These are phyloP conservation scores for Bombardia bombarda DNA, from an alignment of 495 filamentous ascomycete species.

Conservation along the genomic window DNA sequence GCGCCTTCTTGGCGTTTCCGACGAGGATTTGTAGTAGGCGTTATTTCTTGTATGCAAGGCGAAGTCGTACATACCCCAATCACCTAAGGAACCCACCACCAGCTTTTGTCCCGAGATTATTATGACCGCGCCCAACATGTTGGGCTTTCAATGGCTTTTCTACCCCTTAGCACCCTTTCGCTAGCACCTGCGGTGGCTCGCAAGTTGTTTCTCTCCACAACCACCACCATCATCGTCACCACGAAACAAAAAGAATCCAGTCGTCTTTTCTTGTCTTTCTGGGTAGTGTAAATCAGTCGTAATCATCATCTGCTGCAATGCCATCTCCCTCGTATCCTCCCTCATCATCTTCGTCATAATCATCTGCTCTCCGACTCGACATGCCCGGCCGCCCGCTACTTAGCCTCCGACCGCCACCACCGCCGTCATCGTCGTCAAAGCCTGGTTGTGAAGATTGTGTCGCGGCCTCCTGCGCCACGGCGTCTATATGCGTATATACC, in stretches of 20 bases:
- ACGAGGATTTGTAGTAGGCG: not conserved
- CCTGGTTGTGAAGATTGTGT: not conserved
- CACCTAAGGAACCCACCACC: no score
- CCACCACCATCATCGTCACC: no score
- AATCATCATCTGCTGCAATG: slow-evolving; percentile 34
- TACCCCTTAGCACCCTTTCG: no score
- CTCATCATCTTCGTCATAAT: slow-evolving; percentile 42
- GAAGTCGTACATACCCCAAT: not conserved
- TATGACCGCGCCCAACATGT: no score
- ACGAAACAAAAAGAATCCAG: not conserved
- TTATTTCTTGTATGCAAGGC: slow-evolving; percentile 3
- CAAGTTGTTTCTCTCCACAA: no score
- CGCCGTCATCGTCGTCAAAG: not conserved
- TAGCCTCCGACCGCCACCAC: slow-evolving; percentile 1
- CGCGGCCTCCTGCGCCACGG: slow-evolving; percentile 33
- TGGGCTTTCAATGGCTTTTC: no score
- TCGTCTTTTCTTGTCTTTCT: no score
- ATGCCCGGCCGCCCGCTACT: slow-evolving; percentile 4
- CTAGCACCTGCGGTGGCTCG: not conserved
- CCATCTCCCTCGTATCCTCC: slow-evolving; percentile 35
- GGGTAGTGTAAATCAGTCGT: slow-evolving; percentile 15
- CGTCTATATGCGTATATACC: slow-evolving; percentile 27
- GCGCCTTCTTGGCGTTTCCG: not conserved
- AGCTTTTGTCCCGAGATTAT: no score
- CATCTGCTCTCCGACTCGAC: slow-evolving; percentile 18